Base-by-base conservation (phyloP, 352 stramenopile genomes). In the Phytophthora fragariaefolia region DNA sequence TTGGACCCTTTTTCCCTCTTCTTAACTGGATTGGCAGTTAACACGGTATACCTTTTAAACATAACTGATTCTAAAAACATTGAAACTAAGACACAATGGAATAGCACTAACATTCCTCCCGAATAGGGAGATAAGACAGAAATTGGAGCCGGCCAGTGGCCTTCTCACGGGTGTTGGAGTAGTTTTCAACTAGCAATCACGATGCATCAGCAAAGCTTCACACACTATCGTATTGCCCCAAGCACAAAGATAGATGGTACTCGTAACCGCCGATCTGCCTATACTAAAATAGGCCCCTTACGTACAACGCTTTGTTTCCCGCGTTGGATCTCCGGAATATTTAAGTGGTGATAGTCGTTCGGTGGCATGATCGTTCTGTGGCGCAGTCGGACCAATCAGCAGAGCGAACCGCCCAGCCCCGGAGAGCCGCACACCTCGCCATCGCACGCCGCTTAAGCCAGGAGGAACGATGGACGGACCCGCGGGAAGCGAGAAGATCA, bases 151-250 rank as follows among this genome's bases (percentile, higher is more conserved):
- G 85, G 89, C 87, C 87, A 93, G 85, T 94, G 87, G 89, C 85
- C 82, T 90, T 85, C 82, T 80, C 87, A 96, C 89, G 74, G 76
- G 85, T 84, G 75, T 96, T 96, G 89, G 89, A 96, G 85, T 96
- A 96, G 89, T 96, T 96, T 96, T 95, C 89, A 96, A 96, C 87
- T 96, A 96, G 89, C 89, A 96, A 96, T 94, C 87, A 96, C 89
- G 89, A 96, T 88, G 87, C 85, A 94, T 96, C 89, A 95, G 89
- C 89, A 95, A 66, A 95, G 87, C 89, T 95, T 96, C 89, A 96
- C 87, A 89, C 85, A 85, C 89, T 89, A 90, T 95, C 89, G 89
- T 96, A 88, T 96, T 96, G 89, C 89, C 89, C 89, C 89, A 96
- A 95, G 89, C 89, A 87, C 89, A 96, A 96, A 96, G 89, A 96